Conservation (phyloP, 1,284 basidiomycete species). For the Neolentinus lepideus region DNA sequence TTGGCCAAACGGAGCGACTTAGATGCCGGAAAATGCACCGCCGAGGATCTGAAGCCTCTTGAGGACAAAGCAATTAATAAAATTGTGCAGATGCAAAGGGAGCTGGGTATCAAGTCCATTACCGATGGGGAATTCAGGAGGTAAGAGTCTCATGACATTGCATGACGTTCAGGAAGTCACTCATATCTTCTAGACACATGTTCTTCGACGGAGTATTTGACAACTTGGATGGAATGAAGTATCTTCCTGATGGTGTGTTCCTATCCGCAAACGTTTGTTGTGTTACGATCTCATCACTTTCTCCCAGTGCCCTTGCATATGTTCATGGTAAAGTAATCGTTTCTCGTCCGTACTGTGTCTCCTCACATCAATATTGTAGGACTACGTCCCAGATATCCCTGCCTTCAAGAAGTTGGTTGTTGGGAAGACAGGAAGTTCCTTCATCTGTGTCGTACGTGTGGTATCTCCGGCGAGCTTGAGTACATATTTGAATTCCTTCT, state of each 20-base stretch:
- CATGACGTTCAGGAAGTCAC: neutral
- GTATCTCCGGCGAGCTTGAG: conserved; percentile 2
- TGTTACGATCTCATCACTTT: neutral
- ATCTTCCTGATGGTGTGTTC: conserved; percentile 42
- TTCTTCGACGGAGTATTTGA: conserved; percentile 59
- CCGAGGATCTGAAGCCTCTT: conserved; percentile 28
- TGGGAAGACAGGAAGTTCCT: conserved; percentile 37
- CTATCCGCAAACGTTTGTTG: conserved; percentile 5
- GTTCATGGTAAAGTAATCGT: conserved; percentile 25
- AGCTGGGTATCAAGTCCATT: conserved; percentile 34
- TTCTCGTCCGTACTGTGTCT: neutral
- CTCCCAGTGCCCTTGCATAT: conserved; percentile 25
- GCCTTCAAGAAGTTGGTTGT: conserved; percentile 28
- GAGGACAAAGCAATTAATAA: conserved; percentile 38
- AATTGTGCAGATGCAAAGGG: conserved; percentile 34
- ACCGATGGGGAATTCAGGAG: conserved; percentile 43
- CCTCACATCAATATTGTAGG: conserved; percentile 10
- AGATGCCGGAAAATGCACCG: conserved; percentile 25
- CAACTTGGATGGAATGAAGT: conserved; percentile 56
- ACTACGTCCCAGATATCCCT: conserved; percentile 34
- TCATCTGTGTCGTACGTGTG: conserved; percentile 40
- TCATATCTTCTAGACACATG: conserved; percentile 30
- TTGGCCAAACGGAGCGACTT: conserved; percentile 31
- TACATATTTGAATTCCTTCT: conserved; percentile 3
- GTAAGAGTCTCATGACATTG: conserved; percentile 11